Evolutionary conservation across 768 basidiomycete genomes (phyloP), one percentile per base, ranked within the genome.

Genomic region (Lactifluus rugatus): DNA sequence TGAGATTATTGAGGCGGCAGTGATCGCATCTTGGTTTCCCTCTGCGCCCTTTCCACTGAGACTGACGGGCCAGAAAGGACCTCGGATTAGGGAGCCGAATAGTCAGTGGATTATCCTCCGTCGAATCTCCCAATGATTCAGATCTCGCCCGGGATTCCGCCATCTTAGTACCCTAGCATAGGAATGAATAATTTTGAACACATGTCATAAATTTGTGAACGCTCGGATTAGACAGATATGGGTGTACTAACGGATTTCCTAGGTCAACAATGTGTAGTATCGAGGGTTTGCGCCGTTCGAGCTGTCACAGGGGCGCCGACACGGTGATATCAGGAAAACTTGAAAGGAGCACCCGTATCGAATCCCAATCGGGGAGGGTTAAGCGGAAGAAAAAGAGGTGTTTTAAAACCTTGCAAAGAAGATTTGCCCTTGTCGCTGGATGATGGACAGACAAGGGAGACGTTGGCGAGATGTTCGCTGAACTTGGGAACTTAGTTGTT

Each of bases 11-110:
- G 56, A 80, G 66, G 32, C 85, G 82, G 71, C 85, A 87, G 64
- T 84, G 79, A 71, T 87, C 85, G 65, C 85, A 87, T 49, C 85
- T 76, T 63, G 85, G 84, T 66, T 87, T 87, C 52, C 85, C 85
- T 71, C 85, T 76, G 58, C 83, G 78, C 57, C 84, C 84, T 62
- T 85, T 84, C 85, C 85, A 87, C 56, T 82, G 81, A 42, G 84
- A 86, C 68, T 82, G 83, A 60, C 79, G 81, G 66, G 78, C 81
- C 79, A 81, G 78, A 69, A 79, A 84, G 52, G 80, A 75, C 72
- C 81, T 82, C 36, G 81, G 80, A 65, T 83, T 84, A 2, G 84
- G 83, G 63, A 85, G 85, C 58, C 79, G 76, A 65, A 85, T 83
- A 48, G 78, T 83, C 63, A 84, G 74, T n/a, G 57, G 71, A 57